Percentiles rank a stretch among this genome's conserved stretches.
phyloP scores from a whole-genome alignment of 208 protist species.

The Wallacemonas collosoma region DNA sequence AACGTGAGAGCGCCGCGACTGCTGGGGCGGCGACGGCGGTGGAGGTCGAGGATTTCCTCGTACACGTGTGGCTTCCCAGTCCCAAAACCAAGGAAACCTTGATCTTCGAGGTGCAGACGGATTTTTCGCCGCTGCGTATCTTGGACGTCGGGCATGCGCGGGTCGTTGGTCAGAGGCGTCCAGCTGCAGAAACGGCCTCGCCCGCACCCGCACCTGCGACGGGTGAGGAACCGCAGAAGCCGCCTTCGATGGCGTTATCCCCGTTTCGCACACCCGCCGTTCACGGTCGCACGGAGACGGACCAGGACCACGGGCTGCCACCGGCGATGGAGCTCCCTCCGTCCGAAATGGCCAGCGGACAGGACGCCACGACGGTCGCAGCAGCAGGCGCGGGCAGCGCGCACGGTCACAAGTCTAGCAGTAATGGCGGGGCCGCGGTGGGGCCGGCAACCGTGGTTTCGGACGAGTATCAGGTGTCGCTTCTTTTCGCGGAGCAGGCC shows the following conservation, averaged over 20 bases:
- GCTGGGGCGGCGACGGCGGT: slow-evolving; percentile 17
- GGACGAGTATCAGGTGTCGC: slow-evolving; percentile 52
- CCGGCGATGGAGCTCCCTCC: slow-evolving; percentile 54
- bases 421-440: too few relatives aligned
- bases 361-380: too few relatives aligned
- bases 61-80: slow-evolving; percentile 52
- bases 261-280: slow-evolving; percentile 35
- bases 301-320: slow-evolving; percentile 33
- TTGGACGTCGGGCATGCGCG: slow-evolving; percentile 58
- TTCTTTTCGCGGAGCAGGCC: slow-evolving; percentile 73
- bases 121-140: slow-evolving; percentile 46
- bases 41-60: slow-evolving; percentile 73
- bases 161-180: slow-evolving; percentile 34
- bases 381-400: too few relatives aligned
- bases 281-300: slow-evolving; percentile 21
- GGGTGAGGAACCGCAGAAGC: background rate
- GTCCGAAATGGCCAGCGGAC: slow-evolving; percentile 16
- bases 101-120: slow-evolving; percentile 49
- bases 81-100: slow-evolving; percentile 43
- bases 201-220: slow-evolving; percentile 9
- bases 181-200: background rate
- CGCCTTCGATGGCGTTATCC: slow-evolving; percentile 11
- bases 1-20: slow-evolving; percentile 10
- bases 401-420: too few relatives aligned
- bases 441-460: slow-evolving; percentile 15